Evolutionary conservation across 139 green algal genomes (phyloP).

Genomic region (Limnomonas spitsbergensis): DNA sequence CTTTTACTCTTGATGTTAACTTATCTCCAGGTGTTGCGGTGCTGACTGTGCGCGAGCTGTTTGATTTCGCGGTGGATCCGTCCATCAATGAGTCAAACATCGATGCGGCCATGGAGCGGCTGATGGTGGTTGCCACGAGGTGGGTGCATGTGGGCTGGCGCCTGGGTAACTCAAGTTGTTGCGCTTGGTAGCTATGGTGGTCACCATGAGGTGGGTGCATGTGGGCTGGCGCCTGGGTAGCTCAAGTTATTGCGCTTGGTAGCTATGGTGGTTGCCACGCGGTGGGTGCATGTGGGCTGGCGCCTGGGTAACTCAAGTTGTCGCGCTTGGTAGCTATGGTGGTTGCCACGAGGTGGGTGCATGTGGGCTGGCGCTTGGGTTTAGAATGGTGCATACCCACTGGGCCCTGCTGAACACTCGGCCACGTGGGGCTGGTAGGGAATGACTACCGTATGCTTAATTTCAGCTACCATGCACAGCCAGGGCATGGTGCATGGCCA

Average conservation of each 20-base stretch:
- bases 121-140: constrained; percentile 69
- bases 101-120: constrained; percentile 72
- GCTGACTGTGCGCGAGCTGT: constrained; percentile 87
- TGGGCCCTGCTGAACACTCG: no score
- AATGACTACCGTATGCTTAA: no score
- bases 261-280: constrained; percentile 54
- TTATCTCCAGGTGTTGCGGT: constrained; percentile 27
- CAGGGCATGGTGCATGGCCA: no score
- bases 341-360: constrained; percentile 56
- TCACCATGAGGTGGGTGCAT: constrained; percentile 55
- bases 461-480: no score
- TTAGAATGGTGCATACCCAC: no score
- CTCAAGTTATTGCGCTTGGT: not conserved
- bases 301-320: not conserved
- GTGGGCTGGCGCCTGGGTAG: not conserved
- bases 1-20: no score
- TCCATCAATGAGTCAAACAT: constrained; percentile 74
- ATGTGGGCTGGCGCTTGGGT: not conserved
- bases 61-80: constrained; percentile 96
- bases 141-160: constrained; percentile 23
- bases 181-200: constrained; percentile 31
- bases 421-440: no score
- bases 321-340: constrained; percentile 29
- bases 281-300: constrained; percentile 34
- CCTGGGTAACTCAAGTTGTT: not conserved